Conservation (phyloP, 2,329 filamentous ascomycete genomes). For the Taxawa tesnikishii region DNA sequence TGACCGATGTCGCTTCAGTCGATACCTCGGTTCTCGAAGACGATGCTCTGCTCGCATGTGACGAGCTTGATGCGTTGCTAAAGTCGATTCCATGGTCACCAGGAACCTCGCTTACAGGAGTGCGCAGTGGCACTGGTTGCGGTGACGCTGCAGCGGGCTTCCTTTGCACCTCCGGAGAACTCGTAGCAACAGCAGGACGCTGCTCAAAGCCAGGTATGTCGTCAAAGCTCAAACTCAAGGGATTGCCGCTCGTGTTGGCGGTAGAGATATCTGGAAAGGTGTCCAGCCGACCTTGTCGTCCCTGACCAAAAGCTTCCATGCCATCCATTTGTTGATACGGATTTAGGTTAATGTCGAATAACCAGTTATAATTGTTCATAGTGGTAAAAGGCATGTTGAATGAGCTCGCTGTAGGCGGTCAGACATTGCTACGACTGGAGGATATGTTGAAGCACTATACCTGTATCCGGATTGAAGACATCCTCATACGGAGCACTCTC, state of each 20-base stretch:
- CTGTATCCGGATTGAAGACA: constrained; percentile 47
- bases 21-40: not conserved
- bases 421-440: not conserved
- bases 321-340: not conserved
- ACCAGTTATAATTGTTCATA: constrained; percentile 50
- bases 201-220: not conserved
- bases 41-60: not conserved
- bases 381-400: constrained; percentile 56
- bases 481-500: constrained; percentile 35
- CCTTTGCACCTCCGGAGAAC: not conserved
- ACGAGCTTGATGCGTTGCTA: not conserved
- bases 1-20: constrained; percentile 2
- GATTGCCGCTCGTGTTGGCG: not conserved
- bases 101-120: not conserved
- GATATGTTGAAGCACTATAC: constrained; percentile 13
- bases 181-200: not conserved
- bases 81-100: not conserved
- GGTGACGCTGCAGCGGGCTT: not conserved
- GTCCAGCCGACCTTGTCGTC: too few relatives aligned
- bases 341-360: constrained; percentile 34
- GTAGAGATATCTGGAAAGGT: not conserved
- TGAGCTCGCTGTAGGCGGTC: constrained; percentile 34
- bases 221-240: not conserved
- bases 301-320: not conserved
- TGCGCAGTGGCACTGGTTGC: not conserved